Evolutionary conservation across 805 yeast genomes (phyloP), one percentile per base, ranked within the genome.

Genomic region (Barnettozyma siamensis): DNA sequence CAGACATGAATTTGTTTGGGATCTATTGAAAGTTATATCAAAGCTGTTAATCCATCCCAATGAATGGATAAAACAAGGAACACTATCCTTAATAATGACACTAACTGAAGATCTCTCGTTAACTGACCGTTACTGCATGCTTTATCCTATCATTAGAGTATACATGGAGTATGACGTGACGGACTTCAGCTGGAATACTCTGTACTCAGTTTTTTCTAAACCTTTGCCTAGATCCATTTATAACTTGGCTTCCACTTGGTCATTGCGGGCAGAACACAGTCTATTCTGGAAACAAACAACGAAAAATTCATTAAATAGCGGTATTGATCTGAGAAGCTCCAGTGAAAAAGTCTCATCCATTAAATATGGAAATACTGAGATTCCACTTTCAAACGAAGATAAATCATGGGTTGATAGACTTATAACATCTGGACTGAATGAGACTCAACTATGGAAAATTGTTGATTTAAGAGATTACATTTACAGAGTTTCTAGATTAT

Each of bases 11-110:
- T 68, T 68, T 37, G 59, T 75, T 27, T 77, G 82, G 75, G 84
- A 78, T 45, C 59, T 82, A 4, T 62, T 79, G 15, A 62, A 64
- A 3, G 63, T 69, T 3, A 65, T 76, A 0, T 64, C 80, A 3
- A 76, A 78, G 41, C 69, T 91, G 21, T 55, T 84, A 0, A 60
- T 89, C 8, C 97, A 89, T 56, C 98, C 98, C 0, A 89, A 88
- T 59, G 83, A 77, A 40, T 81, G 94, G 80, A 81, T 91, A 10
- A 63, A 95, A 30, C 87, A 85, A 48, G 73, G 83, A 2, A 75
- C 83, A 0, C 53, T 88, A 33, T 63, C 70, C 2, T 66, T 88
- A 37, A 66, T 88, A 2, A 65, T 83, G 3, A 71, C 83, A 0
- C 72, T 86, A 2, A 76, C 85, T 1, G 67, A 70, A 3, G 78